Conservation (phyloP, 257 asterid genomes). For the Nicotiana attenuata region DNA sequence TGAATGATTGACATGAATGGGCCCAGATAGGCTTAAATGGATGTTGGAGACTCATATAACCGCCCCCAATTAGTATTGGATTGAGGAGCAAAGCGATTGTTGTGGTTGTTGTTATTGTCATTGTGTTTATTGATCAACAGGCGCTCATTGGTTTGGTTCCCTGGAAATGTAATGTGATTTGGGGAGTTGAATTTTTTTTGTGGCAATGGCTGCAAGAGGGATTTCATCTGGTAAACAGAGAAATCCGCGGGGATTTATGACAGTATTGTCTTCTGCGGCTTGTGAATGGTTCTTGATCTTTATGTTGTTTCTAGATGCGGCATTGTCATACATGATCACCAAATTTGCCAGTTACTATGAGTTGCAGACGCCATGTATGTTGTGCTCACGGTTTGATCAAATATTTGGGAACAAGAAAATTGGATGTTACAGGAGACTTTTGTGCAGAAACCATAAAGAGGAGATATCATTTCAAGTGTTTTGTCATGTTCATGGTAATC, state of each 20-base stretch:
- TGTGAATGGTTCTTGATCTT: conserved; percentile 87
- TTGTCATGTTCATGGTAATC: conserved; percentile 49
- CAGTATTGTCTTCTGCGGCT: conserved; percentile 65
- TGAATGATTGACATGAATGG: background rate
- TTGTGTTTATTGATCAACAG: conserved; percentile 21
- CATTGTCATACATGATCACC: conserved; percentile 44
- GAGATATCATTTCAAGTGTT: conserved; percentile 63
- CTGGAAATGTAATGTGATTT: conserved; percentile 33
- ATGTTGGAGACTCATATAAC: background rate
- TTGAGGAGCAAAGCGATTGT: background rate
- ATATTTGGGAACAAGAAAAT: conserved; percentile 36
- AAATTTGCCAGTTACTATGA: conserved; percentile 60
- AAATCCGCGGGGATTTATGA: conserved; percentile 40
- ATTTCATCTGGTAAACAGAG: conserved; percentile 33
- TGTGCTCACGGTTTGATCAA: conserved; percentile 64
- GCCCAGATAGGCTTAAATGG: background rate
- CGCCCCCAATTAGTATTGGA: background rate
- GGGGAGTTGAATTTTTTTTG: conserved; percentile 16
- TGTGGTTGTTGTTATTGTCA: background rate
- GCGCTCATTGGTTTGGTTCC: conserved; percentile 19
- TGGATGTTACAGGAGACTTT: conserved; percentile 34
- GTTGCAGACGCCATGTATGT: conserved; percentile 54
- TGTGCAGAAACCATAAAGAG: conserved; percentile 56
- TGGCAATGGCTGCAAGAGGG: conserved; percentile 47
- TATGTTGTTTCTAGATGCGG: conserved; percentile 56